phyloP scores from a whole-genome alignment of 192 early-diverging fungal species.

The Funneliformis geosporum region DNA sequence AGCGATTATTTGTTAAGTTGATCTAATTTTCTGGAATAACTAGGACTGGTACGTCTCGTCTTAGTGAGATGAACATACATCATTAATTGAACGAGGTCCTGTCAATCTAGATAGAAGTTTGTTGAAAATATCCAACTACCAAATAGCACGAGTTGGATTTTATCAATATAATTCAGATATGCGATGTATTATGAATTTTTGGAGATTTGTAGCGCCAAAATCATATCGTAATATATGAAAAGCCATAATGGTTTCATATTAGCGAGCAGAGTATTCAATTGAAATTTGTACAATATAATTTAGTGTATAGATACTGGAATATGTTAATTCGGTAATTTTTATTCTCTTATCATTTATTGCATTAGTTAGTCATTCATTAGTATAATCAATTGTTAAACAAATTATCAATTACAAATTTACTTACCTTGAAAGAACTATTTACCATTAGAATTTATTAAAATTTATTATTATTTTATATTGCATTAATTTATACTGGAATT shows the following conservation, averaged over 20 bases:
- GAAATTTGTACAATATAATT: neutral
- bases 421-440: no score
- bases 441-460: no score
- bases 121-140: neutral
- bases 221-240: neutral
- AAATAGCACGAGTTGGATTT: neutral
- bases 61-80: neutral
- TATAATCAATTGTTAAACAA: no score
- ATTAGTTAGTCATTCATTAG: no score
- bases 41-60: neutral
- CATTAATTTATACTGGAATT: no score
- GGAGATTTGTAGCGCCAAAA: neutral
- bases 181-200: neutral
- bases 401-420: no score
- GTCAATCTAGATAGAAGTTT: neutral
- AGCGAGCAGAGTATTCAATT: neutral
- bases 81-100: neutral
- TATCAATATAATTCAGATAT: neutral
- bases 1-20: neutral
- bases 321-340: no score
- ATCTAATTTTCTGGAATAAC: neutral
- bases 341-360: no score
- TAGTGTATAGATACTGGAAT: no score
- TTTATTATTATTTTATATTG: no score
- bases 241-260: neutral